Evolutionary conservation across 2,329 filamentous ascomycete species (phyloP), one percentile per base, ranked within the genome.

Genomic region (Chrysosporium queenslandicum): DNA sequence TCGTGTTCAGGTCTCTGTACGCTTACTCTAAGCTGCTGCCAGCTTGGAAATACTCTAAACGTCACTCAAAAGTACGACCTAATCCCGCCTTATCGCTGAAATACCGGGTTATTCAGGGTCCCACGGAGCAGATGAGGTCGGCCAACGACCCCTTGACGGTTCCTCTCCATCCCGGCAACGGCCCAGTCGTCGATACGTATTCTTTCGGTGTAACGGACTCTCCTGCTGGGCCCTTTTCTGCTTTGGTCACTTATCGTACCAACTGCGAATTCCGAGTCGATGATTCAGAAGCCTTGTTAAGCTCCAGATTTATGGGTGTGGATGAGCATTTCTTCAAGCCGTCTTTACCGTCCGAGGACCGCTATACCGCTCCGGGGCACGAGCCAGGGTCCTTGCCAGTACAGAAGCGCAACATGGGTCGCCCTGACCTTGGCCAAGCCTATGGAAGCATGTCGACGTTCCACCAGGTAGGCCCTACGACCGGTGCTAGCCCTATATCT

Each of bases 391-490:
- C 88, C n/a, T 71, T 92, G 47, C 87, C 87, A 14, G 77, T 82
- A 42, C 68, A 72, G 68, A 82, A 68, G 72, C 63, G 72, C 54
- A 67, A 71, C 23, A 58, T 71, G 3, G 72, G 74, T 27, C 70
- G 69, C 46, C 75, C 66, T 5, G 86, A 90, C 56, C 74, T 80
- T 41, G 82, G 86, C 52, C 87, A 91, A 65, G 86, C 87, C 1
- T 95, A 94, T 64, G 89, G 89, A 53, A 95, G 89, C 61, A 66
- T 95, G 58, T 92, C 88, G 2, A 95, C 89, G 0, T 96, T 94
- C 59, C 79, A 95, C 63, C 77, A 79, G 55, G 85, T 86, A n/a
- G 82, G 85, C 50, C 84, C 81, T 27, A 78, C 82, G 2, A 69
- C 82, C n/a, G 85, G 85, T 18, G 87, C 87, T 45, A 95, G 89